Conservation (phyloP, 2,329 filamentous ascomycete genomes). For the Alternaria consortialis region DNA sequence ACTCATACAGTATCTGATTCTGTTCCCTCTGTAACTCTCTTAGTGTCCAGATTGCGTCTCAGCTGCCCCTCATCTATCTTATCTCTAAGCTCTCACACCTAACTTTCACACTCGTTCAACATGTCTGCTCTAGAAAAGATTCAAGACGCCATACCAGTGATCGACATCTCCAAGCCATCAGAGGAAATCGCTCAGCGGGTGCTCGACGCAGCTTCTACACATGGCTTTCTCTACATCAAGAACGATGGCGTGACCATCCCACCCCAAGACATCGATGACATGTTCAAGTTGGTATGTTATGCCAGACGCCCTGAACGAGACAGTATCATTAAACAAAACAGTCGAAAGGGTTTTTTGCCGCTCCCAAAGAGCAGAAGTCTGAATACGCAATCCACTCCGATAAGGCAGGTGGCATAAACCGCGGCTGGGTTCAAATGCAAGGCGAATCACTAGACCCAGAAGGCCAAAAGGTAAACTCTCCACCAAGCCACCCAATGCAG, state of each 20-base stretch:
- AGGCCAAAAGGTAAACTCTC: constrained; percentile 72
- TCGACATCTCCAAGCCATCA: constrained; percentile 75
- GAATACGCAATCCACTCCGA: constrained; percentile 75
- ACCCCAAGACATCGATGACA: constrained; percentile 69
- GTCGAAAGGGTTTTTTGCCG: constrained; percentile 77
- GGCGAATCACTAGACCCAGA: constrained; percentile 87
- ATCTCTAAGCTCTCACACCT: neutral
- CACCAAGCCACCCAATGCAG: neutral
- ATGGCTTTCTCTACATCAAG: constrained; percentile 90
- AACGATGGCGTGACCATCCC: constrained; percentile 76
- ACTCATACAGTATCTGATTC: neutral
- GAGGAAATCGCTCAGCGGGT: constrained; percentile 71
- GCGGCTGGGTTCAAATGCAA: constrained; percentile 89
- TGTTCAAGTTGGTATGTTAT: constrained; percentile 74
- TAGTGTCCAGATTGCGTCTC: neutral
- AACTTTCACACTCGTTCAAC: neutral
- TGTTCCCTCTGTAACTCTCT: neutral
- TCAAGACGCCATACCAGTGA: constrained; percentile 71
- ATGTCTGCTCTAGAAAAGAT: constrained; percentile 25
- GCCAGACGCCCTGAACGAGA: neutral
- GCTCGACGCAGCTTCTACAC: constrained; percentile 79
- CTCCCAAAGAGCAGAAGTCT: constrained; percentile 75
- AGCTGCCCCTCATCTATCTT: constrained; percentile 13
- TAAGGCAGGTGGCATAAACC: constrained; percentile 69
- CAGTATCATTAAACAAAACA: constrained; percentile 43